Conservation (phyloP, 2,329 filamentous ascomycete genomes). For the Colletotrichum eremochloae region DNA sequence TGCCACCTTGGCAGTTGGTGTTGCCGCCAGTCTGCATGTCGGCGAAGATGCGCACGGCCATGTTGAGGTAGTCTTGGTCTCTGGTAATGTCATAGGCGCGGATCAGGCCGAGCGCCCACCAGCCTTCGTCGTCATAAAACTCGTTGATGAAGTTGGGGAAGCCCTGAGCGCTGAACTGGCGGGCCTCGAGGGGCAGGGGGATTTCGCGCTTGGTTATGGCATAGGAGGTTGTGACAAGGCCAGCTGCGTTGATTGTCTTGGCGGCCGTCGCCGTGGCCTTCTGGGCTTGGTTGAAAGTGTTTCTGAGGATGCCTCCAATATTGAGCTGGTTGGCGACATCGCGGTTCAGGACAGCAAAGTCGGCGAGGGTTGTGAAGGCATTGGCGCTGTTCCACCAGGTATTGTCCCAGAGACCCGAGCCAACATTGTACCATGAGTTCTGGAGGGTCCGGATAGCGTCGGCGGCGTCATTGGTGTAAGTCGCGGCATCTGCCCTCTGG, state of each 20-base stretch:
- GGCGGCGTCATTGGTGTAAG: constrained; percentile 52
- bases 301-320: constrained; percentile 57
- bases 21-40: constrained; percentile 66
- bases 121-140: constrained; percentile 73
- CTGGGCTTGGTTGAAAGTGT: constrained; percentile 62
- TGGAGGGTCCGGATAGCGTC: constrained; percentile 63
- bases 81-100: constrained; percentile 67
- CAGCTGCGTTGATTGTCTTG: constrained; percentile 54
- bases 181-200: constrained; percentile 48
- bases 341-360: constrained; percentile 59
- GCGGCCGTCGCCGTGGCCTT: constrained; percentile 52
- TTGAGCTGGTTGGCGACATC: constrained; percentile 53
- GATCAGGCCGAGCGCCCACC: constrained; percentile 74
- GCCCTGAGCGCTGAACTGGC: constrained; percentile 44
- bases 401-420: constrained; percentile 73
- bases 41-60: constrained; percentile 66
- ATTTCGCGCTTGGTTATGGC: constrained; percentile 47
- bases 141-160: constrained; percentile 63
- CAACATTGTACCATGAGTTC: constrained; percentile 68
- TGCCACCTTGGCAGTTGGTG: constrained; percentile 65
- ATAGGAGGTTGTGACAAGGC: constrained; percentile 56
- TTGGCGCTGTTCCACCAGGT: constrained; percentile 83
- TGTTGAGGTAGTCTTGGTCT: constrained; percentile 65
- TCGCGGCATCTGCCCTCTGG: constrained; percentile 29
- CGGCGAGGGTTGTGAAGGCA: constrained; percentile 71